Conservation (phyloP, 2,329 filamentous ascomycete species). For the Penicillium sp. region DNA sequence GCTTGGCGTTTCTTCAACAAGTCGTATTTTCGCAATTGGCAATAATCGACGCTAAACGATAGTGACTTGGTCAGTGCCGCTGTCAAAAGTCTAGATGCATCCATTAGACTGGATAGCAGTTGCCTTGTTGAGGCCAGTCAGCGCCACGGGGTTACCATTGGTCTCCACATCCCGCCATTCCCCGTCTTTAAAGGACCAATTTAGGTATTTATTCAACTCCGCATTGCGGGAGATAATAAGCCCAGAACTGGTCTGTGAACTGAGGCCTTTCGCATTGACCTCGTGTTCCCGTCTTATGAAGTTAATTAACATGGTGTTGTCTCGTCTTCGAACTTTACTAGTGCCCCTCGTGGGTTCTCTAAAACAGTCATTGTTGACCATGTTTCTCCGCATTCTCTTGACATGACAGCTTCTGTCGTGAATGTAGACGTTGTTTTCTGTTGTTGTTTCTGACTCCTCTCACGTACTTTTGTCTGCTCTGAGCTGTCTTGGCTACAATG, state of each 20-base stretch:
- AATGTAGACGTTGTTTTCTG: background rate
- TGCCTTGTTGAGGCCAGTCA: slow-evolving; percentile 5
- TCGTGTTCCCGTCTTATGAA: background rate
- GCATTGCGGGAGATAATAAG: background rate
- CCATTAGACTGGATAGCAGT: background rate
- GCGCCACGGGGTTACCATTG: background rate
- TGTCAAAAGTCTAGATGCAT: background rate
- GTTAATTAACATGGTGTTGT: background rate
- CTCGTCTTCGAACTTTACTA: background rate
- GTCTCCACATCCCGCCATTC: slow-evolving; percentile 14
- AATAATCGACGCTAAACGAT: background rate
- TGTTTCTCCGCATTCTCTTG: background rate
- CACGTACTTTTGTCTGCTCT: background rate
- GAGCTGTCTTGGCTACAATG: background rate
- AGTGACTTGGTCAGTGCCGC: background rate
- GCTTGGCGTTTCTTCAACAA: background rate
- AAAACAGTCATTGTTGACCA: background rate
- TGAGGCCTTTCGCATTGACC: background rate
- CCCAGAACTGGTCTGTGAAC: background rate
- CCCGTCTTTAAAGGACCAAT: slow-evolving; percentile 1
- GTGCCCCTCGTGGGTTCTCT: background rate
- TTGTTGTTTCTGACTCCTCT: background rate
- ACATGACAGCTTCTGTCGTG: background rate
- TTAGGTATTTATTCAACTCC: background rate
- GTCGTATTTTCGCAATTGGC: background rate